Evolutionary conservation across 352 stramenopile genomes (phyloP).

Genomic region (Peronospora tabacina): DNA sequence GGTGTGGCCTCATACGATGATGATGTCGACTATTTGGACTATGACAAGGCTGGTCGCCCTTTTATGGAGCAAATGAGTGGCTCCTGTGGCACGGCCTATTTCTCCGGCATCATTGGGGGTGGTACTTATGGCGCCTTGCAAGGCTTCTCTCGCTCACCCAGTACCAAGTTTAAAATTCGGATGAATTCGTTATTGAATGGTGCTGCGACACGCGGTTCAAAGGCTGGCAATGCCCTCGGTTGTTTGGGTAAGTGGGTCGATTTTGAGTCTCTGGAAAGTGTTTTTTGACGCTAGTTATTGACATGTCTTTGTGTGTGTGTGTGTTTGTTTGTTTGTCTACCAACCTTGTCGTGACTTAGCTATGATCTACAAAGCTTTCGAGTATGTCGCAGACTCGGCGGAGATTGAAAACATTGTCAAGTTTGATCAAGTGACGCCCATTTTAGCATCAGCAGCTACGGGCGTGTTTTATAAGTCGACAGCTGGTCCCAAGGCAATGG

Average conservation of each 20-base stretch:
- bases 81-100: constrained; percentile 75
- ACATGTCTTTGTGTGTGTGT: constrained; percentile 11
- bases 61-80: constrained; percentile 81
- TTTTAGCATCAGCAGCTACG: constrained; percentile 71
- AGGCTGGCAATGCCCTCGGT: constrained; percentile 75
- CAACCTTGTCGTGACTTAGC: constrained; percentile 26
- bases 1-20: constrained; percentile 71
- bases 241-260: constrained; percentile 48
- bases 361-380: constrained; percentile 84
- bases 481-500: constrained; percentile 73
- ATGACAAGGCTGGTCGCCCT: constrained; percentile 73
- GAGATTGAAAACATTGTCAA: constrained; percentile 80
- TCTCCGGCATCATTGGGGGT: constrained; percentile 77
- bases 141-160: constrained; percentile 65
- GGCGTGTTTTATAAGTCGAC: constrained; percentile 86
- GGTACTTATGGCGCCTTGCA: constrained; percentile 56
- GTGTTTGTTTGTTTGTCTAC: too few species aligned
- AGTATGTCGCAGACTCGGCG: constrained; percentile 68
- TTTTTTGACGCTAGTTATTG: background rate
- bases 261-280: too few species aligned
- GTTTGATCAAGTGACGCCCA: constrained; percentile 78
- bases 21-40: constrained; percentile 82
- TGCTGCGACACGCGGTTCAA: constrained; percentile 68
- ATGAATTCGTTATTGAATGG: constrained; percentile 88
- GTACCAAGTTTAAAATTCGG: constrained; percentile 83